A percentile compares a stretch with the other conserved stretches of the same genome.
Conservation (phyloP, 176 grass and related monocot species). For the Carex scoparia region DNA sequence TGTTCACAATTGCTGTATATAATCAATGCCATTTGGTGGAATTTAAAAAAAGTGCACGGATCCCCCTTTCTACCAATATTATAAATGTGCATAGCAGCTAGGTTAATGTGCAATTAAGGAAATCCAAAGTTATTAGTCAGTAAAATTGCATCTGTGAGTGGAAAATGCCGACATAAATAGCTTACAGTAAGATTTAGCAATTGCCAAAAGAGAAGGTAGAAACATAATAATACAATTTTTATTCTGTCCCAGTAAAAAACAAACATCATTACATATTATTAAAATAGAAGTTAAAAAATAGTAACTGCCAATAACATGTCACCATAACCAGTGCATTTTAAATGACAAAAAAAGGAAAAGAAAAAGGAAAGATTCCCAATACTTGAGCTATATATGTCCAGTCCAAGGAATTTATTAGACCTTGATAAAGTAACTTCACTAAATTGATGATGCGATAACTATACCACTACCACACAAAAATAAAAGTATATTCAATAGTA, state of each 20-base stretch:
- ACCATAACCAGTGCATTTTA: background rate
- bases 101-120: background rate
- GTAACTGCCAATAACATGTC: background rate
- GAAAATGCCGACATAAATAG: background rate
- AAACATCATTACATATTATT: background rate
- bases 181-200: background rate
- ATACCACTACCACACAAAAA: constrained; percentile 8
- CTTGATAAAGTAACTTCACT: background rate
- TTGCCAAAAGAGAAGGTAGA: background rate
- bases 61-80: background rate
- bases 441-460: constrained; percentile 24
- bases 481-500: background rate
- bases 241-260: background rate
- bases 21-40: background rate
- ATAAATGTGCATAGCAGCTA: background rate
- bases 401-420: background rate
- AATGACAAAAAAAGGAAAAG: background rate
- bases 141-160: background rate
- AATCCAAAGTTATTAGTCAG: background rate
- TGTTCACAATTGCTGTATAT: background rate
- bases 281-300: constrained; percentile 5
- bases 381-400: background rate
- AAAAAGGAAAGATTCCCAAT: constrained; percentile 1
- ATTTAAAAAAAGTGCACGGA: background rate
- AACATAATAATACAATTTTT: background rate